A percentile compares a stretch with the other conserved stretches of the same genome.
Conservation (phyloP, 345 rosid genomes). For the Pseudoturritis turrita region DNA sequence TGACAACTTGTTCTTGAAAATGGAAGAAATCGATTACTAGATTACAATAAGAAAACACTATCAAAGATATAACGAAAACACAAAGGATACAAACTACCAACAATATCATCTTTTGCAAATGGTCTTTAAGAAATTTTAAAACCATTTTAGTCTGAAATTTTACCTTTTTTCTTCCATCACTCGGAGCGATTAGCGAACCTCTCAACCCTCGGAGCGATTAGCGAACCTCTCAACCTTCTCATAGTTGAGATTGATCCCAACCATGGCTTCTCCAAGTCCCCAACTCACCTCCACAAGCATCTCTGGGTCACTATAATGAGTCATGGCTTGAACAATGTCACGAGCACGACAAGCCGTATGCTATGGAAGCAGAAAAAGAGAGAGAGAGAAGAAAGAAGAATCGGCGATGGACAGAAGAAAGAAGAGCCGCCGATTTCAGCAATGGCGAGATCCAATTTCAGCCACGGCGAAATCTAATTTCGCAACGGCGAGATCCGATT, state of each 20-base stretch:
- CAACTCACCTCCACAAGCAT: slow-evolving; percentile 71
- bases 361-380: too few relatives aligned
- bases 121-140: not conserved
- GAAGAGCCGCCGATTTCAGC: too few relatives aligned
- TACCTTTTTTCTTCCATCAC: slow-evolving; percentile 5
- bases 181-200: slow-evolving; percentile 70
- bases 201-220: slow-evolving; percentile 58
- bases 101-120: too few relatives aligned
- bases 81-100: slow-evolving; percentile 26
- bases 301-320: slow-evolving; percentile 68
- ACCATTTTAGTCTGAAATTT: slow-evolving; percentile 16
- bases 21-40: not conserved
- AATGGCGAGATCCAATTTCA: too few relatives aligned
- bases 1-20: slow-evolving; percentile 32
- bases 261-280: slow-evolving; percentile 77
- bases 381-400: too few relatives aligned
- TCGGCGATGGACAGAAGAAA: too few relatives aligned
- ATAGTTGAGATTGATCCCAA: slow-evolving; percentile 60
- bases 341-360: slow-evolving; percentile 61
- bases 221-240: too few relatives aligned
- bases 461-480: too few relatives aligned
- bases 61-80: slow-evolving; percentile 7
- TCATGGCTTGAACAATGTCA: slow-evolving; percentile 73
- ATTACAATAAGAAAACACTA: slow-evolving; percentile 22
- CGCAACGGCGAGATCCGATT: too few relatives aligned